Evolutionary conservation across 129 eudicot genomes (phyloP).

Genomic region (Pulicaria dysenterica): DNA sequence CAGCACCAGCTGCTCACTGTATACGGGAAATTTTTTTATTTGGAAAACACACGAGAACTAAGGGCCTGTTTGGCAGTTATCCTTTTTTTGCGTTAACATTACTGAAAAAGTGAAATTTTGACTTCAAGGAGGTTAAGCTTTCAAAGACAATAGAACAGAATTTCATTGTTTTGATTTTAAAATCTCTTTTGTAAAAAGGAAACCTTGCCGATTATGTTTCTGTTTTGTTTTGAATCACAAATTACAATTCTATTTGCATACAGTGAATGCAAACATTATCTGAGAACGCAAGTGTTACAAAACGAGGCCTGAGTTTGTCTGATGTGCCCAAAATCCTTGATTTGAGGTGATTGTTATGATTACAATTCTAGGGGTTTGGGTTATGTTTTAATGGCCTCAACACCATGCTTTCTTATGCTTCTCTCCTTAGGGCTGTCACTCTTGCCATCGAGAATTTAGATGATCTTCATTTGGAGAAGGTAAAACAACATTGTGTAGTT

Average conservation of each 20-base stretch:
- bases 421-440: slow-evolving; percentile 42
- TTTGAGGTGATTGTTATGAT: slow-evolving; percentile 25
- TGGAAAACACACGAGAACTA: slow-evolving; percentile 32
- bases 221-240: slow-evolving; percentile 4
- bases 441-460: slow-evolving; percentile 45
- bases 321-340: slow-evolving; percentile 39
- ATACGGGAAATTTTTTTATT: slow-evolving; percentile 44
- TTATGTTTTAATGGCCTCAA: slow-evolving; percentile 31
- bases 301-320: slow-evolving; percentile 16
- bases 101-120: background rate
- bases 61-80: slow-evolving; percentile 13
- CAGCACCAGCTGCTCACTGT: slow-evolving; percentile 45
- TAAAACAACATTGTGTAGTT: slow-evolving; percentile 42
- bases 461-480: slow-evolving; percentile 45
- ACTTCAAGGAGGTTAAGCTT: slow-evolving; percentile 11
- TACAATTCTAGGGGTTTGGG: slow-evolving; percentile 39
- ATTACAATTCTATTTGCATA: background rate
- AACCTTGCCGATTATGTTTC: background rate
- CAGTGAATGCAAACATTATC: slow-evolving; percentile 6
- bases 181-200: slow-evolving; percentile 6
- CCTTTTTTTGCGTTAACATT: background rate
- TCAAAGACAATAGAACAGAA: slow-evolving; percentile 1
- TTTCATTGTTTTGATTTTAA: background rate
- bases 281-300: slow-evolving; percentile 7
- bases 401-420: slow-evolving; percentile 27